Evolutionary conservation across 768 basidiomycete species (phyloP), one percentile per base, ranked within the genome.

Genomic region (Tulasnella sp.): DNA sequence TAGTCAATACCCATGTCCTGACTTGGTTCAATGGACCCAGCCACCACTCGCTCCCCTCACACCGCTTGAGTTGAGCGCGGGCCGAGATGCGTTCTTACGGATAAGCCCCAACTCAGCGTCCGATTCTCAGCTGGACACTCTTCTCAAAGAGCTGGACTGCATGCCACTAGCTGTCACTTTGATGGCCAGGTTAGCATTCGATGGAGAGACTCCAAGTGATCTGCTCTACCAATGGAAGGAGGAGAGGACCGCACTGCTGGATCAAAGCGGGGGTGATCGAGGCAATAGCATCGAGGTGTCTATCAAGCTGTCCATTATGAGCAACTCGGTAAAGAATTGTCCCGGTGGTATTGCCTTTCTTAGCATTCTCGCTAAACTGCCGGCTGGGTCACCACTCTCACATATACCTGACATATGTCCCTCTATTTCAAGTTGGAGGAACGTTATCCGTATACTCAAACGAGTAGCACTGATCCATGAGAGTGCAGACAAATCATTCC

Each of bases 1-100:
- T 5, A n/a, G 27, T 40, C 5, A 5, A 6, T 25, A 16, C 5
- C 39, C 19, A 43, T 51, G 4, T 24, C 12, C 39, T 22, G 32
- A 12, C 39, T n/a, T n/a, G n/a, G 39, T 40, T 15, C 20, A 16
- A 8, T 57, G 56, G 56, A 25, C 37, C 13, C 12, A n/a, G 15
- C 45, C 46, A 5, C 24, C 29, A 19, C 20, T 43, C n/a, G 9
- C 16, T 2, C 37, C 41, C 4, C 35, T 57, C 5, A 15, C 8
- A 24, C 37, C 22, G 8, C 34, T 57, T 2, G 8, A n/a, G 16
- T 3, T 39, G 57, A 61, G 4, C 57, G 58, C 19, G 33, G 56
- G 16, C 27, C 39, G 39, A 10, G 39, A 16, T 6, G 19, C 27
- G 10, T 40, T 20, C 39, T 5, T 40, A 5, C 19, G 39, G 19